Conservation (phyloP, 169 alveolate genomes). For the Condylostoma magnum region DNA sequence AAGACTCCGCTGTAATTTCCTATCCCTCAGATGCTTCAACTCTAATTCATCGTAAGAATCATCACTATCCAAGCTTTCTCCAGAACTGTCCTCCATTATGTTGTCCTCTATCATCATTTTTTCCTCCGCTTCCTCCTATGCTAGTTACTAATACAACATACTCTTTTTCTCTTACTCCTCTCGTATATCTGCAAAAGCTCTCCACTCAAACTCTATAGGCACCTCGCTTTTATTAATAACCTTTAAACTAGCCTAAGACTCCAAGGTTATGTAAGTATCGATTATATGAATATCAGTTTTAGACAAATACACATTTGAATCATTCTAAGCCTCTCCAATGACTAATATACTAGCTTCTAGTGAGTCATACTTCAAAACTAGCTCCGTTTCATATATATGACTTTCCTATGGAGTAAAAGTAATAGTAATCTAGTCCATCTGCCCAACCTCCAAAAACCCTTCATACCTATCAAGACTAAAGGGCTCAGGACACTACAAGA, state of each 20-base stretch:
- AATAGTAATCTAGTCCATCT: slow-evolving; percentile 77
- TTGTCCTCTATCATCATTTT: slow-evolving; percentile 81
- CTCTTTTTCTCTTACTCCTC: slow-evolving; percentile 87
- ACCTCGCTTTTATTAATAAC: slow-evolving; percentile 88
- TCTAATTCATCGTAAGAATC: slow-evolving; percentile 83
- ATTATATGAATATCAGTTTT: slow-evolving; percentile 76
- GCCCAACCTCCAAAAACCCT: slow-evolving; percentile 85
- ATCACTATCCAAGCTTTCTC: slow-evolving; percentile 76
- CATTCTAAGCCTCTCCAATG: slow-evolving; percentile 81
- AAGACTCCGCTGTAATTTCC: slow-evolving; percentile 64
- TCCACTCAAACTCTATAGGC: slow-evolving; percentile 90
- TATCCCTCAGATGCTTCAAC: slow-evolving; percentile 66
- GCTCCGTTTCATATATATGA: slow-evolving; percentile 73
- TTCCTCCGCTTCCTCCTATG: slow-evolving; percentile 89
- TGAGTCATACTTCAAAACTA: slow-evolving; percentile 75
- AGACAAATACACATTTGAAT: slow-evolving; percentile 73
- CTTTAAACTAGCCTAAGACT: slow-evolving; percentile 80
- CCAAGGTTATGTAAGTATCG: slow-evolving; percentile 88
- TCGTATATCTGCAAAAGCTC: slow-evolving; percentile 83
- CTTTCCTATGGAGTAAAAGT: slow-evolving; percentile 74
- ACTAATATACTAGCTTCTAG: slow-evolving; percentile 77
- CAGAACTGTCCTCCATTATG: slow-evolving; percentile 74
- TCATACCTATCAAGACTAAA: slow-evolving; percentile 75
- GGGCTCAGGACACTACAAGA: slow-evolving; percentile 68
- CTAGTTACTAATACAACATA: slow-evolving; percentile 69